phyloP scores from a whole-genome alignment of 2,329 filamentous ascomycete species.

The Diaporthe sp. region DNA sequence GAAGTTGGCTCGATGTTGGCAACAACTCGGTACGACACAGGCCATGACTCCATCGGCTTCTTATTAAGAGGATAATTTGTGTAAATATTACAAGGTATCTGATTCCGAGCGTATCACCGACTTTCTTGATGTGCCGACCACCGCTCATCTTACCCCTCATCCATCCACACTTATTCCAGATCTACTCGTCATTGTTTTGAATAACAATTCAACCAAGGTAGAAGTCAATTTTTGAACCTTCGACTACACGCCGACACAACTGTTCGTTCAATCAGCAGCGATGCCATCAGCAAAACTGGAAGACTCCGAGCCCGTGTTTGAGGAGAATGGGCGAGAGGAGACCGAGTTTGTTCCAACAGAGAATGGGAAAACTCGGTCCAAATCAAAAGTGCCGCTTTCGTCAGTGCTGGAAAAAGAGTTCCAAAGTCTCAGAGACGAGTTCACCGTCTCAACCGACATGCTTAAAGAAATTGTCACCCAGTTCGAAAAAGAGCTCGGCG shows the following conservation, averaged over 20 bases:
- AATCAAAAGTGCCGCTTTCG: constrained; percentile 13
- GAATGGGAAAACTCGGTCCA: not conserved
- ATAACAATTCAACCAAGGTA: not conserved
- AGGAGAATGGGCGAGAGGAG: not conserved
- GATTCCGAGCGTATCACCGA: not conserved
- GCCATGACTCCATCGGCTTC: not conserved
- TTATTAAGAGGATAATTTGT: not conserved
- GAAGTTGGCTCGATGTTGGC: constrained; percentile 29
- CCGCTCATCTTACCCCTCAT: not conserved
- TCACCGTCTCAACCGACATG: constrained; percentile 28
- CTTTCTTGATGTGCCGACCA: not conserved
- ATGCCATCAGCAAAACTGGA: not conserved
- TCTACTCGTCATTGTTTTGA: constrained; percentile 4
- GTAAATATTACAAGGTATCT: not conserved
- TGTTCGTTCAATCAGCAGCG: not conserved
- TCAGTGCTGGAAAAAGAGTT: constrained; percentile 13
- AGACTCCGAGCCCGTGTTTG: not conserved
- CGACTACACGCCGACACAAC: not conserved
- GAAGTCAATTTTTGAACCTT: not conserved
- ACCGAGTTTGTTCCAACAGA: not conserved
- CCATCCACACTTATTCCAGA: not conserved
- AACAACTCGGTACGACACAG: not conserved
- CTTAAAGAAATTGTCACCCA: constrained; percentile 30
- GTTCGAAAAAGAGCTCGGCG: constrained; percentile 32
- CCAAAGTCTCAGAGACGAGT: constrained; percentile 3